Conservation (phyloP, 768 basidiomycete genomes). For the Multifurca ochricompacta region DNA sequence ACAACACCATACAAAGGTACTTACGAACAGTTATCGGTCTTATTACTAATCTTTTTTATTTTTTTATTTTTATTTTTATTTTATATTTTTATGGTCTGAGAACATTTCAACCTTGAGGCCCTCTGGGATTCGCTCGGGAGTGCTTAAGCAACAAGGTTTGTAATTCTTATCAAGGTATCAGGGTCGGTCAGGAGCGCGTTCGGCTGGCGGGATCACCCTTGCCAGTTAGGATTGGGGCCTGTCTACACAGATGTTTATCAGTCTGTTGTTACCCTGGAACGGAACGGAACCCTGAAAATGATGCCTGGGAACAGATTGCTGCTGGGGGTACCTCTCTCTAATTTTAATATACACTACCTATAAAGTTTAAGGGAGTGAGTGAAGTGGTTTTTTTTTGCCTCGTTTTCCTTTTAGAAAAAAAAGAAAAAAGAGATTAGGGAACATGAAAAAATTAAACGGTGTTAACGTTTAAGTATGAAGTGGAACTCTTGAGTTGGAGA, state of each 20-base stretch:
- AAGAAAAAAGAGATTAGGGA: no score
- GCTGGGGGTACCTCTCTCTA: no score
- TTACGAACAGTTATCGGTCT: neutral
- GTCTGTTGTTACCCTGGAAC: constrained; percentile 1
- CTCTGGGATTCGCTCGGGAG: neutral
- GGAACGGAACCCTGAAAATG: no score
- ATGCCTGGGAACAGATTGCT: no score
- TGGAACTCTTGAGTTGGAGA: no score
- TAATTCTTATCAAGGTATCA: constrained; percentile 8
- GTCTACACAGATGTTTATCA: neutral
- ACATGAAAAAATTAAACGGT: no score
- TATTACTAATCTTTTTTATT: neutral
- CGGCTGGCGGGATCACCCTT: neutral
- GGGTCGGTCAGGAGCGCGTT: neutral
- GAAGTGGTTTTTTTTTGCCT: no score
- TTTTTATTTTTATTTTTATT: neutral
- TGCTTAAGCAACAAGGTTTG: constrained; percentile 8
- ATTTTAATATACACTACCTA: no score
- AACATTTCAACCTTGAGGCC: neutral
- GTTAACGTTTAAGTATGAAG: no score
- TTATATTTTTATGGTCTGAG: no score
- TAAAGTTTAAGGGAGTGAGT: no score
- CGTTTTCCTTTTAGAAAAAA: no score
- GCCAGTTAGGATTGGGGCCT: neutral
- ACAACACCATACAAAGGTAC: neutral